phyloP scores from a whole-genome alignment of 331 rosid genomes.

The Acacia pycnantha region DNA sequence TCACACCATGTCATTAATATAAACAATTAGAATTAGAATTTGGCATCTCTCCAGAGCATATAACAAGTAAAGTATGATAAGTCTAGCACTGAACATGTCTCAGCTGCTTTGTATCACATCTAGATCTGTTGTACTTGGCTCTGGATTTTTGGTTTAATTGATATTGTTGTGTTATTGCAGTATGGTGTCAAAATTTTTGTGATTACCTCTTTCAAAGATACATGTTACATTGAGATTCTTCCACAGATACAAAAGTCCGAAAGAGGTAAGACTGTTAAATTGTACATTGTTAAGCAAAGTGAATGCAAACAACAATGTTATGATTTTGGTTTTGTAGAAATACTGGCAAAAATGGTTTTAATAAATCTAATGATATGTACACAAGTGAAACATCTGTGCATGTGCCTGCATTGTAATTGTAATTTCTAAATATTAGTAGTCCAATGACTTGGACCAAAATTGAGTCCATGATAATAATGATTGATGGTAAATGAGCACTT shows the following conservation, averaged over 20 bases:
- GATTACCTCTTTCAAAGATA: conserved; percentile 85
- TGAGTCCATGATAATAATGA: background rate
- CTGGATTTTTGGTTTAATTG: conserved; percentile 13
- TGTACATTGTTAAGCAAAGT: background rate
- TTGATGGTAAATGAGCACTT: background rate
- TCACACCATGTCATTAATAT: background rate
- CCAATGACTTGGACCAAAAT: background rate
- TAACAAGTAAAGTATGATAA: background rate
- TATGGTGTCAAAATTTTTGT: conserved; percentile 92
- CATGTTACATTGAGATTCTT: conserved; percentile 91
- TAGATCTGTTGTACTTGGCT: background rate
- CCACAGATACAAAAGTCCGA: conserved; percentile 71
- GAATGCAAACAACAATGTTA: background rate
- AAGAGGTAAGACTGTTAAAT: conserved; percentile 52
- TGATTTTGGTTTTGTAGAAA: conserved; percentile 11
- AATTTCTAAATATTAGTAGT: background rate
- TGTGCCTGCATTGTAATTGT: background rate
- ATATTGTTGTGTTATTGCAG: conserved; percentile 50
- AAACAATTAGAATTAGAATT: background rate
- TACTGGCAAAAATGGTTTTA: background rate
- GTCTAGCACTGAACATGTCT: background rate
- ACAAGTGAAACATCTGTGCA: background rate
- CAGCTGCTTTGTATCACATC: background rate
- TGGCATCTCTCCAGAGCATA: background rate
- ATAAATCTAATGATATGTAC: background rate